These are phyloP conservation scores for Oryza longistaminata DNA, from an alignment of 176 grass and related monocot genomes.

Conservation along the genomic window DNA sequence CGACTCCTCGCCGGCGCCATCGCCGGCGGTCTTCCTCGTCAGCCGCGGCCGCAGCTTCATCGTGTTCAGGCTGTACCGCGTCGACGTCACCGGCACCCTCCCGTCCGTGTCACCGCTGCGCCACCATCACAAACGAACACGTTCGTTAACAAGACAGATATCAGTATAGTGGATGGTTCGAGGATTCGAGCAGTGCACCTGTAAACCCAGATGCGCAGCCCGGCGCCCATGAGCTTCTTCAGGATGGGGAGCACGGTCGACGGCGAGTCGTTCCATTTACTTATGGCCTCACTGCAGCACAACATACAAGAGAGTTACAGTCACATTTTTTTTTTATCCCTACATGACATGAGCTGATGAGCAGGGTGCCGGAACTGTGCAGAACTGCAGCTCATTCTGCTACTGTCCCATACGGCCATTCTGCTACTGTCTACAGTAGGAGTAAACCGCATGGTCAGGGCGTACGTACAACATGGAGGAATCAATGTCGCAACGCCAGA, in stretches of 20 bases:
- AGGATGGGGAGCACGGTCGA: constrained; percentile 67
- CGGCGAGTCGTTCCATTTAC: constrained; percentile 90
- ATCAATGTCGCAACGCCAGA: neutral
- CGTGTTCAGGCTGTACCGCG: constrained; percentile 79
- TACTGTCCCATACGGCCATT: no score
- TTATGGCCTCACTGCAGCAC: constrained; percentile 65
- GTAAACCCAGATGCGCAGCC: constrained; percentile 85
- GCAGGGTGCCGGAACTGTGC: neutral
- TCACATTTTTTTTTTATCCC: no score
- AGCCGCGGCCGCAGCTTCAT: constrained; percentile 59
- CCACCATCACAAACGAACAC: neutral
- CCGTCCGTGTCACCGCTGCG: constrained; percentile 91
- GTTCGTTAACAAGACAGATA: neutral
- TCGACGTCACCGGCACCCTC: constrained; percentile 85
- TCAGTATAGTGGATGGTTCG: neutral
- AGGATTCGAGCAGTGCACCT: constrained; percentile 40
- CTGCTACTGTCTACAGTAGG: neutral
- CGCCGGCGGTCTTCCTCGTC: neutral
- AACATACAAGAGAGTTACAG: neutral
- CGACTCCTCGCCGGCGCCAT: neutral
- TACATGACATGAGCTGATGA: neutral
- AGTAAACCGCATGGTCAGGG: neutral
- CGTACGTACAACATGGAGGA: neutral
- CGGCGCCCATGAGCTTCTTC: constrained; percentile 83
- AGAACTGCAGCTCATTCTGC: no score